Conservation (phyloP, 2,329 filamentous ascomycete genomes). For the Neofusicoccum umdonicola region DNA sequence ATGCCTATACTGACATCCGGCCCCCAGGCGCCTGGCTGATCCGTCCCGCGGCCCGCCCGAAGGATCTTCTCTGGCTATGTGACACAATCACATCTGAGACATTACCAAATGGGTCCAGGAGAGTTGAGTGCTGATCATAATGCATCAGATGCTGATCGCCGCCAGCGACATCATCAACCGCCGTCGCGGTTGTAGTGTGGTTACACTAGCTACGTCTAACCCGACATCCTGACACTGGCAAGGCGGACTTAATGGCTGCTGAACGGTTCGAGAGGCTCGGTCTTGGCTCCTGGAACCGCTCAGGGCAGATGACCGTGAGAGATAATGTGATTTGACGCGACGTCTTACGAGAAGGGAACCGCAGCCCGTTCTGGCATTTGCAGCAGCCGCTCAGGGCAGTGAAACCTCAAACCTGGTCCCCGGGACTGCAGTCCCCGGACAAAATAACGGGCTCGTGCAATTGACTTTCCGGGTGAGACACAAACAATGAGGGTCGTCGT, state of each 20-base stretch:
- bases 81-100: constrained; percentile 5
- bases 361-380: constrained; percentile 6
- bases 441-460: not conserved
- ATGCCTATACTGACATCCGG: not conserved
- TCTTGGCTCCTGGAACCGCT: not conserved
- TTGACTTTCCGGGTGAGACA: constrained; percentile 4
- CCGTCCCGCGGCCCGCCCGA: constrained; percentile 4
- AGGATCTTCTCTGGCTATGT: not conserved
- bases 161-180: not conserved
- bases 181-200: not conserved
- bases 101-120: not conserved
- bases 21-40: not conserved
- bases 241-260: not conserved
- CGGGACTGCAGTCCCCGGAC: not conserved
- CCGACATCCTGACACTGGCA: not conserved
- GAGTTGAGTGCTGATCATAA: not conserved
- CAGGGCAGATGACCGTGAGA: not conserved
- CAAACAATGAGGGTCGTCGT: not conserved
- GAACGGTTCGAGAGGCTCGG: not conserved
- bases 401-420: not conserved
- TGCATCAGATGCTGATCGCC: constrained; percentile 1
- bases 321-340: not conserved
- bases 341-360: not conserved
- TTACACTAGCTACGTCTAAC: not conserved
- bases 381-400: constrained; percentile 5